Base-by-base conservation (phyloP, 2,329 filamentous ascomycete species). In the Dothistroma septosporum region DNA sequence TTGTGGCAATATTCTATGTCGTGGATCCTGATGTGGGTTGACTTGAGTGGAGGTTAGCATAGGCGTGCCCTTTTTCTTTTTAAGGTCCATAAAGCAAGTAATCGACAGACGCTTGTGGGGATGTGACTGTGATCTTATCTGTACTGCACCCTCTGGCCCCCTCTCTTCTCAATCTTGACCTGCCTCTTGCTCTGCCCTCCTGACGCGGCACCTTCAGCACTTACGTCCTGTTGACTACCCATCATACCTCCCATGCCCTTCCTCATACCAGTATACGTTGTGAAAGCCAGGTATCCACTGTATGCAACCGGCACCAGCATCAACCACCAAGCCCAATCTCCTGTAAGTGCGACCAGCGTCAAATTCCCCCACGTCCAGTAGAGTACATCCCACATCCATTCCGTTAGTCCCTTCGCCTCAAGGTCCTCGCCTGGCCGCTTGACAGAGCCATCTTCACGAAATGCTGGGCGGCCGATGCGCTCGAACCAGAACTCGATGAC, bases 371-470 rank as follows among this genome's bases (percentile, higher is more conserved):
- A 97, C 0, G 92, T 97, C 79, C 96, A 91, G 85, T 96, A 97
- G 57, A 96, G 80, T 54, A 96, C 85, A 77, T 99, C 94, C 83
- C 96, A 99, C 89, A 97, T 91, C 80, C 95, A 97, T 78, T 97
- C 94, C 11, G 93, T 97, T 79, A 99, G 78, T 4, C 94, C 94
- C 35, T 88, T 84, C 10, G 91, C 90, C 57, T 89, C 86, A 55
- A 99, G 84, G 75, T 99, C 94, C 74, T 97, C 92, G 48, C 94
- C 93, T 0, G 90, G 81, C 33, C 83, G 85, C 73, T 85, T 87
- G 63, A 97, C 80, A n/a, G 87, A 82, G 61, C 75, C 76, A 22
- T 86, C 74, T 32, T 53, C 50, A 66, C 86, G 85, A 73, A 87
- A 90, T 62, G 81, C 87, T 24, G 94, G 94, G 10, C 93, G 89